These are phyloP conservation scores for Debaryomyces hansenii DNA, from an alignment of 805 yeast genomes.

Conservation along the genomic window DNA sequence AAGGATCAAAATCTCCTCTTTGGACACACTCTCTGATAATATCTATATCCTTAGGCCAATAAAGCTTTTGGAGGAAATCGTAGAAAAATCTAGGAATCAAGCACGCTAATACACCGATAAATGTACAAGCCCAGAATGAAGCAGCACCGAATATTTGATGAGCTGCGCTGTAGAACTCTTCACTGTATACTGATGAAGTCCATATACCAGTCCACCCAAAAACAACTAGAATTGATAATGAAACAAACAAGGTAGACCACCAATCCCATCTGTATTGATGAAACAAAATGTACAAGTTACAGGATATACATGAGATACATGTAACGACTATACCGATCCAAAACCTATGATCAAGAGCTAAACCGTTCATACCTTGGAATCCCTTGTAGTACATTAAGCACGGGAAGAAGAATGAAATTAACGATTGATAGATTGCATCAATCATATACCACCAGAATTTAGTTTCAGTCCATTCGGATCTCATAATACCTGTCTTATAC, in stretches of 20 bases:
- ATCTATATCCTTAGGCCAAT: conserved; percentile 66
- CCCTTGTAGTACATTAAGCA: conserved; percentile 43
- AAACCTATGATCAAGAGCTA: conserved; percentile 67
- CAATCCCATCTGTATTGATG: conserved; percentile 85
- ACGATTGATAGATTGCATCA: conserved; percentile 77
- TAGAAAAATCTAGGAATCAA: conserved; percentile 65
- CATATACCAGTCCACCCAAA: conserved; percentile 82
- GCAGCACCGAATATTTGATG: conserved; percentile 61
- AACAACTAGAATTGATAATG: conserved; percentile 57
- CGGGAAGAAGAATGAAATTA: conserved; percentile 73
- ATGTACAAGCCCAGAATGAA: conserved; percentile 65
- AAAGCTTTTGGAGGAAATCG: conserved; percentile 54
- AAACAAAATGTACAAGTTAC: conserved; percentile 63
- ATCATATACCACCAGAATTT: conserved; percentile 74
- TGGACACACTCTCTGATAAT: conserved; percentile 70
- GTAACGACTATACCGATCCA: conserved; percentile 70
- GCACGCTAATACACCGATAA: conserved; percentile 64
- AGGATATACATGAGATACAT: conserved; percentile 63
- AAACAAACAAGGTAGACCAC: conserved; percentile 57
- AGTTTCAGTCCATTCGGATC: conserved; percentile 66
- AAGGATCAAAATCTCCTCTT: conserved; percentile 65
- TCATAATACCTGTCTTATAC: conserved; percentile 69
- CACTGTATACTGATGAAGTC: conserved; percentile 53
- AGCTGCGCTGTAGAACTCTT: conserved; percentile 67
- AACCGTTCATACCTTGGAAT: conserved; percentile 47